These are phyloP conservation scores for Chaetomium fimeti DNA, from an alignment of 495 filamentous ascomycete genomes.

Conservation along the genomic window DNA sequence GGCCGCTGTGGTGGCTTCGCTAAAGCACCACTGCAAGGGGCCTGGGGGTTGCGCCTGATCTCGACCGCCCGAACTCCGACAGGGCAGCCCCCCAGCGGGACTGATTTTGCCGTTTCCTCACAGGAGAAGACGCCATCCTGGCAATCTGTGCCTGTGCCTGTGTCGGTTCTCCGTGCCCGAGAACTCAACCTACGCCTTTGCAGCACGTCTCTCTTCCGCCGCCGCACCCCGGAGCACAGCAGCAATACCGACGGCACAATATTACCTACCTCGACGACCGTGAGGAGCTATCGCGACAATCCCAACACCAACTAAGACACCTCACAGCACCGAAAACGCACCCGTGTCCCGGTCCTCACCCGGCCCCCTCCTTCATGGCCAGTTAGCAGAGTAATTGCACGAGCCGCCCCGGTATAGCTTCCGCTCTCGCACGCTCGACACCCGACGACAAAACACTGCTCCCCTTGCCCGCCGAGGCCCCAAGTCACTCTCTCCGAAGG, in stretches of 20 bases:
- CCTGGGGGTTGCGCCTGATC: conserved; percentile 28
- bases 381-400: conserved; percentile 7
- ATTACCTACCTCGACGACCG: neutral
- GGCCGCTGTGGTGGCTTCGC: conserved; percentile 28
- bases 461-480: neutral
- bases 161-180: neutral
- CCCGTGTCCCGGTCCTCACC: neutral
- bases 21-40: conserved; percentile 26
- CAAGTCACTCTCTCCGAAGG: neutral
- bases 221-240: neutral
- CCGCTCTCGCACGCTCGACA: neutral
- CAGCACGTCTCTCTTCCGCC: neutral
- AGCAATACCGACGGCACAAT: neutral
- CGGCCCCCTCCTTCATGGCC: conserved; percentile 15
- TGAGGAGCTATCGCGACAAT: neutral
- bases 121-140: conserved; percentile 20
- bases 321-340: neutral
- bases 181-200: conserved; percentile 9
- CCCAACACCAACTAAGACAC: conserved; percentile 4
- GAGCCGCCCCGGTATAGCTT: neutral
- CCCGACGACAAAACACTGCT: too few relatives aligned
- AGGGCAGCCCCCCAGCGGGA: conserved; percentile 17
- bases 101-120: conserved; percentile 28
- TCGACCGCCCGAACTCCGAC: conserved; percentile 25
- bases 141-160: conserved; percentile 12